Conservation (phyloP, 2,329 filamentous ascomycete species). For the Cadophora sp. region DNA sequence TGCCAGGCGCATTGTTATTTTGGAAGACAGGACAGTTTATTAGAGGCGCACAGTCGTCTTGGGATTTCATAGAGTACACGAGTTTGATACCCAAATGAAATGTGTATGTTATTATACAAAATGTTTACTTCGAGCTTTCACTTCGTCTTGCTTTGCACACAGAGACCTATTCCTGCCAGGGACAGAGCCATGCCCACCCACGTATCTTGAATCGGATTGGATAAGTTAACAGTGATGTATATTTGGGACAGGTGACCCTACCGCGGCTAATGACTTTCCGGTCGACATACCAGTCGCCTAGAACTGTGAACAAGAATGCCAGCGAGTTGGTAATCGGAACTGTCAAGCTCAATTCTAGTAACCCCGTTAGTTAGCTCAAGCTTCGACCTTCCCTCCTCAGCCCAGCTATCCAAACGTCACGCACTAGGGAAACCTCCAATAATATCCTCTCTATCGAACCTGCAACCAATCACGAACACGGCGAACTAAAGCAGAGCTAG, state of each 20-base stretch:
- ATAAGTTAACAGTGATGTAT: slow-evolving; percentile 15
- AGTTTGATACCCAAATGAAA: slow-evolving; percentile 22
- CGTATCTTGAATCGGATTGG: slow-evolving; percentile 66
- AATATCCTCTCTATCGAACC: background rate
- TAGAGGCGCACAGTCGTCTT: slow-evolving; percentile 3
- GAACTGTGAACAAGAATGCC: slow-evolving; percentile 93
- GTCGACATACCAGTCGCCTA: slow-evolving; percentile 95
- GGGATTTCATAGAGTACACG: slow-evolving; percentile 25
- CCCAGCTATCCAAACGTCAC: background rate
- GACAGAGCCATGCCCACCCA: slow-evolving; percentile 84
- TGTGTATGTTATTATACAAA: background rate
- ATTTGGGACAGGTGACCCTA: slow-evolving; percentile 46
- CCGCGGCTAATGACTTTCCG: slow-evolving; percentile 86
- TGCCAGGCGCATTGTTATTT: slow-evolving; percentile 30
- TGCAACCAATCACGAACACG: background rate
- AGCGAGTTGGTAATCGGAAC: slow-evolving; percentile 95
- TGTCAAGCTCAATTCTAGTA: slow-evolving; percentile 83
- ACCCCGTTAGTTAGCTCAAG: slow-evolving; percentile 11
- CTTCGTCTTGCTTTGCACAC: slow-evolving; percentile 72
- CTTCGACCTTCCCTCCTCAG: background rate
- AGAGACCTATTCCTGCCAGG: slow-evolving; percentile 80
- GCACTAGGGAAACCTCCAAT: background rate
- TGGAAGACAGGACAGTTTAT: background rate
- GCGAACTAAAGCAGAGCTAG: background rate
- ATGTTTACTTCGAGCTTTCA: slow-evolving; percentile 15